Conservation (phyloP, 2,329 filamentous ascomycete species). For the Beauveria australis region DNA sequence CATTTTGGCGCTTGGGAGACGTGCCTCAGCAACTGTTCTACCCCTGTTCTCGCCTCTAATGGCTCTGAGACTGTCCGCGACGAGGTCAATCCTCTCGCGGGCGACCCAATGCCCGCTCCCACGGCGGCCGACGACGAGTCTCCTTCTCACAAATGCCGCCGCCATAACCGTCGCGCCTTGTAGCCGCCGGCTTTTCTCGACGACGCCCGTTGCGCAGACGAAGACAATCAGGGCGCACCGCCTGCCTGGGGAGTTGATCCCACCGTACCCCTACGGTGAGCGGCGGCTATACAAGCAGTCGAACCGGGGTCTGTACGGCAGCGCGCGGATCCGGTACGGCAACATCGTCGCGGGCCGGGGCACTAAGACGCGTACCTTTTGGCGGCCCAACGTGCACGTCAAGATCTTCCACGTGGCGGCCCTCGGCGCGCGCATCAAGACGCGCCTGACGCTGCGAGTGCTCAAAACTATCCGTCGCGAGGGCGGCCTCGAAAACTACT, state of each 20-base stretch:
- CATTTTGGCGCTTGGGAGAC: neutral
- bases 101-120: neutral
- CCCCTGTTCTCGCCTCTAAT: slow-evolving; percentile 1
- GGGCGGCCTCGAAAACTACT: slow-evolving; percentile 85
- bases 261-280: slow-evolving; percentile 65
- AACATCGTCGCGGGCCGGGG: slow-evolving; percentile 68
- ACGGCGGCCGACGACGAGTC: neutral
- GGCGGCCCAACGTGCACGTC: slow-evolving; percentile 66
- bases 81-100: slow-evolving; percentile 7
- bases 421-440: slow-evolving; percentile 55
- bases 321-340: slow-evolving; percentile 64
- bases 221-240: slow-evolving; percentile 36
- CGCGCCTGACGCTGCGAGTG: slow-evolving; percentile 62
- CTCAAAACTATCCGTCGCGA: slow-evolving; percentile 71
- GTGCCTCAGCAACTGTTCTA: neutral
- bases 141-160: slow-evolving; percentile 4
- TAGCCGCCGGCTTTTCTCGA: slow-evolving; percentile 26
- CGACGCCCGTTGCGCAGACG: slow-evolving; percentile 24
- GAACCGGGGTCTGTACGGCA: slow-evolving; percentile 66
- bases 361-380: slow-evolving; percentile 59
- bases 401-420: slow-evolving; percentile 60
- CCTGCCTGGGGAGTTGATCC: slow-evolving; percentile 43
- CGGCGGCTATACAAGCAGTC: slow-evolving; percentile 70
- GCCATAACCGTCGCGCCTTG: neutral
- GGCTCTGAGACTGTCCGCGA: slow-evolving; percentile 6